Evolutionary conservation across 106 monocot species (phyloP).

Genomic region (Dioscorea alata): DNA sequence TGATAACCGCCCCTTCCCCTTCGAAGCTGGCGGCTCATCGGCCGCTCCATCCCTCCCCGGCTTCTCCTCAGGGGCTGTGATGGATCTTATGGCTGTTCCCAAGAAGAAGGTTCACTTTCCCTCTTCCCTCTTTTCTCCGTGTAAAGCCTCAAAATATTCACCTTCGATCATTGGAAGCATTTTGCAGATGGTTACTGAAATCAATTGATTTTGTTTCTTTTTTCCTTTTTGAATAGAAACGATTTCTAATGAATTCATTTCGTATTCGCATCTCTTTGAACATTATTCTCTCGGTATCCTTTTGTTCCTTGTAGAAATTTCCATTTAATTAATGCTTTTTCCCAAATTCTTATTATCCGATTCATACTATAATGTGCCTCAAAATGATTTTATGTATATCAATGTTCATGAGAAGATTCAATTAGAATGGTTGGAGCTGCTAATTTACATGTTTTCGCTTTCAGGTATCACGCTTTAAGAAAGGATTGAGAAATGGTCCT

Average conservation of each 20-base stretch:
- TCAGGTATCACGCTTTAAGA: slow-evolving; percentile 71
- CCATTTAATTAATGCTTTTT: not conserved
- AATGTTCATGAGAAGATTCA: not conserved
- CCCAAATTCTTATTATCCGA: not conserved
- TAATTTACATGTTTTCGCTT: not conserved
- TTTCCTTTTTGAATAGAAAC: not conserved
- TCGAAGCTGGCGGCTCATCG: not conserved
- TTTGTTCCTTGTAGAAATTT: not conserved
- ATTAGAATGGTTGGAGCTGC: not conserved
- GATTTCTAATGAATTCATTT: not conserved
- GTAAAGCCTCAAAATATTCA: not conserved
- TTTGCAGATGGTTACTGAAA: not conserved
- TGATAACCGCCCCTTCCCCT: slow-evolving; percentile 1
- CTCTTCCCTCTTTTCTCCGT: not conserved
- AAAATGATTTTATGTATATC: not conserved
- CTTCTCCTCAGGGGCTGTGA: slow-evolving; percentile 14
- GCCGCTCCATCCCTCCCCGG: slow-evolving; percentile 26
- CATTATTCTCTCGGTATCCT: not conserved
- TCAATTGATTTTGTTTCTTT: not conserved
- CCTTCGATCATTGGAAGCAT: not conserved
- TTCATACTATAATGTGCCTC: not conserved
- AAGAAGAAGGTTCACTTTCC: slow-evolving; percentile 51
- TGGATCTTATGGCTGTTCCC: slow-evolving; percentile 78
- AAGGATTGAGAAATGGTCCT: slow-evolving; percentile 82
- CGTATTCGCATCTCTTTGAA: not conserved